Evolutionary conservation across 495 filamentous ascomycete genomes (phyloP), one percentile per base, ranked within the genome.

Genomic region (Xylaria acuta): DNA sequence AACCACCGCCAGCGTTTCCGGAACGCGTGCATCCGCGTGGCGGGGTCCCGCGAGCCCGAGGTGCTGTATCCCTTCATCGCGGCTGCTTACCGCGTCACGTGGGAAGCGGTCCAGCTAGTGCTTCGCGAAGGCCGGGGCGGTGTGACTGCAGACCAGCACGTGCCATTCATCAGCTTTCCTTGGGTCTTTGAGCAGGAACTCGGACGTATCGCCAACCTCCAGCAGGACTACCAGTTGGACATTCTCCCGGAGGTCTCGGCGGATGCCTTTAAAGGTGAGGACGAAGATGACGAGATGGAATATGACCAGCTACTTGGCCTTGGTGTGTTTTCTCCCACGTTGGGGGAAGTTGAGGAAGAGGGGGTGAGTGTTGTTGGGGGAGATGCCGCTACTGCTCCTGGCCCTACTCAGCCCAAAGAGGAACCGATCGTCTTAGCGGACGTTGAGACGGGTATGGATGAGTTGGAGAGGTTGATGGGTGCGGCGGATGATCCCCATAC

Each of bases 141-240:
- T 7, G 2, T 45, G 9, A 38, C 32, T 36, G 47, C 27, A 27
- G 63, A 49, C 59, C 49, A 79, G 82, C 80, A 81, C 8, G 88
- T 94, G 84, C 96, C 97, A 0, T 80, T 98, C 30, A 96, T 98
- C 76, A 95, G 90, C 75, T 98, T 97, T 75, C 95, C 96, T 0
- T 99, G 96, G 97, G 78, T 98, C 11, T 97, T 98, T 67, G 82
- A 87, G 0, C 82, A 87, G 41, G 84, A 93, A 65, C 86, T 99
- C 1, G 92, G 93, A 6, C 86, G 85, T 43, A 91, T 98, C 72
- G 95, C 92, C 36, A 78, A 63, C 9, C 67, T 71, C 3, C 22
- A 74, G 30, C 56, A 59, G 27, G 43, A 72, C 20, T 74, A 71
- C 53, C 72, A 73, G n/a, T 43, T 80, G 54, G 69, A 79, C 16